A percentile compares a stretch with the other conserved stretches of the same genome.
Evolutionary conservation across 176 grass and related monocot genomes (phyloP).

Genomic region (Microstegium vimineum): DNA sequence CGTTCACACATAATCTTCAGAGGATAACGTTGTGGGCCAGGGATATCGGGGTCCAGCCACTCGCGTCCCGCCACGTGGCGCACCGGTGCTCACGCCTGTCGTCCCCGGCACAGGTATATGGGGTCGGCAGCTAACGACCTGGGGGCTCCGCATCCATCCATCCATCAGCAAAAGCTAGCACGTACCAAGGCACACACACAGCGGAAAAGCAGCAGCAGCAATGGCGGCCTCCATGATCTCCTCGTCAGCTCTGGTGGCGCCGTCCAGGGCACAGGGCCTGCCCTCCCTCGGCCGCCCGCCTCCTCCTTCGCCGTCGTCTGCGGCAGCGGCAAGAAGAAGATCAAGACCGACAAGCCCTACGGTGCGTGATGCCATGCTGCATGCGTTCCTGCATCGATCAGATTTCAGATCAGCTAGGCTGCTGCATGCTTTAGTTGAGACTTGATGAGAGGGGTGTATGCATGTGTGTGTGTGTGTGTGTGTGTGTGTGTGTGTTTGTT

Average conservation of each 20-base stretch:
- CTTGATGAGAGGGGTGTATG: too few relatives aligned
- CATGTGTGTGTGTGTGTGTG: too few relatives aligned
- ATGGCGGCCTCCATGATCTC: conserved; percentile 70
- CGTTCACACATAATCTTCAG: conserved; percentile 32
- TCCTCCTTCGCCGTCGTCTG: conserved; percentile 45
- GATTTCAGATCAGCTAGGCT: too few relatives aligned
- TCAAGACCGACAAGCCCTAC: conserved; percentile 67
- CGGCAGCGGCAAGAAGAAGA: conserved; percentile 73
- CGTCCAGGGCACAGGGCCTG: conserved; percentile 43
- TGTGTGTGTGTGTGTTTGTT: neutral
- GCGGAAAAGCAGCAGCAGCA: neutral
- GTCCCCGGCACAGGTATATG: neutral
- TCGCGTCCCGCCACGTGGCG: conserved; percentile 26
- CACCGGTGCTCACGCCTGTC: conserved; percentile 3
- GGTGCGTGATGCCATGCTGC: conserved; percentile 9
- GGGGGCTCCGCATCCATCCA: neutral
- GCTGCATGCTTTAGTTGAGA: too few relatives aligned
- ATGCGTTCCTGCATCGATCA: too few relatives aligned
- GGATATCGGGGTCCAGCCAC: conserved; percentile 38
- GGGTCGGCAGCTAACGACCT: neutral
- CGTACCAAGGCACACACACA: neutral
- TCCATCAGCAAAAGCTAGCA: neutral
- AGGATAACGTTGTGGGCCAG: conserved; percentile 42
- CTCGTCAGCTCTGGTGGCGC: conserved; percentile 31
- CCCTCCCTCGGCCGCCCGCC: conserved; percentile 45